Conservation (phyloP, 306 rosid species). For the Cucumis hystrix region DNA sequence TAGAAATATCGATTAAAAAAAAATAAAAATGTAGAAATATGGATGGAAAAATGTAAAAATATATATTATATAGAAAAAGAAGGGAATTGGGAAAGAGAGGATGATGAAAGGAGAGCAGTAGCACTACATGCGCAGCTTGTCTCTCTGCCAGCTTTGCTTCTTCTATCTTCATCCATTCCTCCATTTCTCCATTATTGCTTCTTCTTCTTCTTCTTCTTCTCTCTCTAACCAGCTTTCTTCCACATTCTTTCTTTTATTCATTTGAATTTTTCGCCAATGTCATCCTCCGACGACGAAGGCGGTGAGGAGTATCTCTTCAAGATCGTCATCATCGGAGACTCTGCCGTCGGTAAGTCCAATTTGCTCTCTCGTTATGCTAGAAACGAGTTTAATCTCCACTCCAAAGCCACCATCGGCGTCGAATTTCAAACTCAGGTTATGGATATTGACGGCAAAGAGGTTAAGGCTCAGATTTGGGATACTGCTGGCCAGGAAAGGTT, state of each 20-base stretch:
- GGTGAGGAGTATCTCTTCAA: slow-evolving; percentile 93
- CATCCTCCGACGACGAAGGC: slow-evolving; percentile 67
- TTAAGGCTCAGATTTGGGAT: slow-evolving; percentile 99
- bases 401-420: slow-evolving; percentile 93
- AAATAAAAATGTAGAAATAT: too few species aligned
- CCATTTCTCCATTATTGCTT: not conserved
- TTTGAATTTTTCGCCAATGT: slow-evolving; percentile 14
- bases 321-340: slow-evolving; percentile 82
- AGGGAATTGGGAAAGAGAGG: not conserved
- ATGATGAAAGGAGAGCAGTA: not conserved
- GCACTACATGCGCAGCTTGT: slow-evolving; percentile 21
- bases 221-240: not conserved
- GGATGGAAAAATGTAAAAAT: too few species aligned
- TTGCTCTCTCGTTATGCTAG: slow-evolving; percentile 71
- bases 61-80: not conserved
- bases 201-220: not conserved
- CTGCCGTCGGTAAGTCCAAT: slow-evolving; percentile 82
- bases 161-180: not conserved
- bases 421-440: slow-evolving; percentile 84
- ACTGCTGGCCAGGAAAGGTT: slow-evolving; percentile 95
- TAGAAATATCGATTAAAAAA: too few species aligned
- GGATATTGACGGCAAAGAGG: slow-evolving; percentile 73
- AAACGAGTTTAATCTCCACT: slow-evolving; percentile 74
- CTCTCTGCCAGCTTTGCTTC: slow-evolving; percentile 27
- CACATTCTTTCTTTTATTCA: not conserved